A percentile compares a stretch with the other conserved stretches of the same genome.
Evolutionary conservation across 108 stramenopile species (phyloP).

Genomic region (Skeletonema menzelii): DNA sequence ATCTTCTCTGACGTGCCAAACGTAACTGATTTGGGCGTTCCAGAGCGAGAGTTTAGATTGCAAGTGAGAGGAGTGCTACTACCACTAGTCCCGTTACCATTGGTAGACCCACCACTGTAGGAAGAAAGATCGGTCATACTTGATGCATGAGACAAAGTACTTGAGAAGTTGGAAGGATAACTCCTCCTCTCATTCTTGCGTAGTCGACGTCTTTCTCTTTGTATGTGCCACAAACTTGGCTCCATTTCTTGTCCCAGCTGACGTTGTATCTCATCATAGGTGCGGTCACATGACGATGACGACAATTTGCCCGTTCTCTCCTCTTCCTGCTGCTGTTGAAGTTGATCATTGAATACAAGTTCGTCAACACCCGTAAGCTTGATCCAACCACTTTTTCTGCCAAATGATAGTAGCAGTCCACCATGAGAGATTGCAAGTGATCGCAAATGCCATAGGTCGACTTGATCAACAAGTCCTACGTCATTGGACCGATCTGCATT

Average conservation of each 20-base stretch:
- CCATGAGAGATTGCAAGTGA: conserved; percentile 16
- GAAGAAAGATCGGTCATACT: conserved; percentile 17
- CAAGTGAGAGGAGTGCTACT: conserved; percentile 10
- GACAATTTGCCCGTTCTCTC: neutral
- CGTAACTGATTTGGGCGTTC: conserved; percentile 16
- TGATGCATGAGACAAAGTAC: conserved; percentile 4
- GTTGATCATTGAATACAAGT: conserved; percentile 3
- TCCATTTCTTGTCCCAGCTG: conserved; percentile 5
- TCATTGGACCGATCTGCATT: neutral
- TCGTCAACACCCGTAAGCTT: conserved; percentile 23
- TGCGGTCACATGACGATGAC: neutral
- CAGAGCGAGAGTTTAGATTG: conserved; percentile 2
- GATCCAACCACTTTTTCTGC: conserved; percentile 11
- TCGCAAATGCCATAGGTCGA: conserved; percentile 25
- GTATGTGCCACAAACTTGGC: conserved; percentile 18
- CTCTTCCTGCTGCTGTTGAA: neutral
- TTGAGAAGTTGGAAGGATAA: neutral
- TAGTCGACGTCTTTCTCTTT: conserved; percentile 16
- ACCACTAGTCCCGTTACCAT: neutral
- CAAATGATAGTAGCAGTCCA: neutral
- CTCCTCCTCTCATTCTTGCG: conserved; percentile 4
- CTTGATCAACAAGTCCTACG: neutral
- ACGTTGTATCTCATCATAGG: neutral
- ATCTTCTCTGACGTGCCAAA: neutral
- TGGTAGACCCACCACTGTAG: conserved; percentile 1